Percentiles rank a stretch among this genome's conserved stretches.
phyloP scores from a whole-genome alignment of 164 flowering plant genomes.

The Vitis riparia region DNA sequence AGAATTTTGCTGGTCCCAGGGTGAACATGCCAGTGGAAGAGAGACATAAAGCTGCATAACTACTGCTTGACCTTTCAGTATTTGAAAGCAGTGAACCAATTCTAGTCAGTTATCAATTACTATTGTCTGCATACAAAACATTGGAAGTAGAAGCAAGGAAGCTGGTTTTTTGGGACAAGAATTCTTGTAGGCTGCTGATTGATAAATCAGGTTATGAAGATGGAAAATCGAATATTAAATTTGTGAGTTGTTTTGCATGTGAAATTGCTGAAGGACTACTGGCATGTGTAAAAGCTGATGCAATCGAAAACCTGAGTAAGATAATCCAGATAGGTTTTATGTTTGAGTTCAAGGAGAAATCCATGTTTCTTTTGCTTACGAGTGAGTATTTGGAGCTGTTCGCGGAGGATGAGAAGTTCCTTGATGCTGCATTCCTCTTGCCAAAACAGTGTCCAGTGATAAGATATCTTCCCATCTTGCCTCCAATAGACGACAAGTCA shows the following conservation, averaged over 20 bases:
- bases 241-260: slow-evolving; percentile 13
- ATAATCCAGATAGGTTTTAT: slow-evolving; percentile 7
- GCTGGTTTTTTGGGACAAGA: slow-evolving; percentile 15
- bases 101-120: slow-evolving; percentile 1
- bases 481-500: too few species aligned
- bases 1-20: slow-evolving; percentile 14
- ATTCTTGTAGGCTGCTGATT: background rate
- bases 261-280: slow-evolving; percentile 23
- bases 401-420: slow-evolving; percentile 7
- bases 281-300: background rate
- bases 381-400: slow-evolving; percentile 12
- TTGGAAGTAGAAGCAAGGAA: slow-evolving; percentile 2
- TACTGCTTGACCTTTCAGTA: slow-evolving; percentile 7
- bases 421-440: slow-evolving; percentile 4
- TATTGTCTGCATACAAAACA: background rate
- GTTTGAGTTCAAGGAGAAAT: slow-evolving; percentile 8
- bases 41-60: slow-evolving; percentile 8
- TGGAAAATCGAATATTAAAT: slow-evolving; percentile 7
- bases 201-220: slow-evolving; percentile 1
- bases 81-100: slow-evolving; percentile 2
- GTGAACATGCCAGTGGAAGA: slow-evolving; percentile 5
- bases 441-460: too few species aligned
- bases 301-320: slow-evolving; percentile 2
- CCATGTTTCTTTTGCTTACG: slow-evolving; percentile 8
- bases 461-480: too few species aligned